These are phyloP conservation scores for Tritrichomonas musculus DNA, from an alignment of 208 protist genomes.

Conservation along the genomic window DNA sequence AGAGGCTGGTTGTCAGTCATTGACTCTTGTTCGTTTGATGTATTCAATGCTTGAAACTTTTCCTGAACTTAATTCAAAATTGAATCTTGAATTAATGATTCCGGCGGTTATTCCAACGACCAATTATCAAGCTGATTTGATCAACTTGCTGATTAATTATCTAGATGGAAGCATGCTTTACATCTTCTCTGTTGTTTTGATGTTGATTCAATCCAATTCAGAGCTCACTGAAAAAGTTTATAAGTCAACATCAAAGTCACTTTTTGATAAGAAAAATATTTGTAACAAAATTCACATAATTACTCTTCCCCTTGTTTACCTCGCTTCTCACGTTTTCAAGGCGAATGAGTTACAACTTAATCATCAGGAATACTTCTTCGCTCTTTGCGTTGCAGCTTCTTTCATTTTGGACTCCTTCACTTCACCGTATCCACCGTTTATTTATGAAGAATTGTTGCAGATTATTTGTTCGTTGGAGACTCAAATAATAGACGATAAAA, in stretches of 20 bases:
- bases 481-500: neutral
- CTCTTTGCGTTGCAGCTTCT: neutral
- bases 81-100: neutral
- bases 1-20: neutral
- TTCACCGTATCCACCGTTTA: neutral
- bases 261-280: no score
- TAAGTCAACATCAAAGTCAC: no score
- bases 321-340: no score
- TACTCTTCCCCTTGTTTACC: no score
- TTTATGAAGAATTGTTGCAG: neutral
- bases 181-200: no score
- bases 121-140: neutral
- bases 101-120: neutral
- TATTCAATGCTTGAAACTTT: neutral
- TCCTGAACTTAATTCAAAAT: neutral
- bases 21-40: neutral
- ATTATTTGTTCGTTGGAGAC: neutral
- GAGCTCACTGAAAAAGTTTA: no score
- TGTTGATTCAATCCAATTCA: no score
- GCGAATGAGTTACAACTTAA: neutral
- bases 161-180: no score
- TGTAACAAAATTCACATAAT: no score
- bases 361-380: neutral
- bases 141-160: no score
- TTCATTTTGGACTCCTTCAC: neutral